Evolutionary conservation across 331 rosid species (phyloP).

Genomic region (Rhamnella rubrinervis): DNA sequence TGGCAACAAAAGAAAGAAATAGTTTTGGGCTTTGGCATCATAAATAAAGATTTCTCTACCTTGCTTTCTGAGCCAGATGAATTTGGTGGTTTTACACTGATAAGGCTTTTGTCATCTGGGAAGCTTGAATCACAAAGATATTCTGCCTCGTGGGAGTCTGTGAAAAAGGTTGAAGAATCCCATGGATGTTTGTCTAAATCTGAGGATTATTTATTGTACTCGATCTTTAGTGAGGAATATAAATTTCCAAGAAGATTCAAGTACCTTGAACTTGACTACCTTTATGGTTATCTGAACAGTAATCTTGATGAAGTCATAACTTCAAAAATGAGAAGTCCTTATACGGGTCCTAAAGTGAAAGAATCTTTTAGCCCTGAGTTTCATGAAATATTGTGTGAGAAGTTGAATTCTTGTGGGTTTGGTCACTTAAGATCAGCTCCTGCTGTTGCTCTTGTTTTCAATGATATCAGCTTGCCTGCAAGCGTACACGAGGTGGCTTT

Average conservation of each 20-base stretch:
- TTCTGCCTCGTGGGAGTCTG: constrained; percentile 40
- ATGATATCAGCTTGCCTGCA: constrained; percentile 54
- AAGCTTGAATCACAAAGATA: constrained; percentile 71
- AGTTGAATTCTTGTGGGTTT: constrained; percentile 58
- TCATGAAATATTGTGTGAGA: constrained; percentile 62
- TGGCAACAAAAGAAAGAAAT: constrained; percentile 77
- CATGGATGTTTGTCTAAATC: constrained; percentile 31
- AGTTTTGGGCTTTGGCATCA: constrained; percentile 64
- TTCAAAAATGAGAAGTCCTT: constrained; percentile 27
- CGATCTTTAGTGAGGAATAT: constrained; percentile 41
- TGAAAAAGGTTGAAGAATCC: constrained; percentile 28
- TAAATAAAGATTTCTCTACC: constrained; percentile 43
- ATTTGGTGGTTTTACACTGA: constrained; percentile 64
- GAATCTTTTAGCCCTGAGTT: constrained; percentile 34
- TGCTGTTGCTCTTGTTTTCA: constrained; percentile 40
- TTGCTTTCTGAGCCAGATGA: constrained; percentile 47
- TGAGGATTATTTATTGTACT: constrained; percentile 40
- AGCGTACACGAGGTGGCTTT: constrained; percentile 62
- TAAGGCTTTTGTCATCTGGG: constrained; percentile 71
- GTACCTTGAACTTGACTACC: constrained; percentile 51
- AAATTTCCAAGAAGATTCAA: constrained; percentile 38
- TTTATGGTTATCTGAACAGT: constrained; percentile 45
- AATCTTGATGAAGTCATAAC: constrained; percentile 39
- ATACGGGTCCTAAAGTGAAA: constrained; percentile 13
- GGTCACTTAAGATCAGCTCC: constrained; percentile 48